Conservation (phyloP, 75 land plant species). For the Pinus taeda region DNA sequence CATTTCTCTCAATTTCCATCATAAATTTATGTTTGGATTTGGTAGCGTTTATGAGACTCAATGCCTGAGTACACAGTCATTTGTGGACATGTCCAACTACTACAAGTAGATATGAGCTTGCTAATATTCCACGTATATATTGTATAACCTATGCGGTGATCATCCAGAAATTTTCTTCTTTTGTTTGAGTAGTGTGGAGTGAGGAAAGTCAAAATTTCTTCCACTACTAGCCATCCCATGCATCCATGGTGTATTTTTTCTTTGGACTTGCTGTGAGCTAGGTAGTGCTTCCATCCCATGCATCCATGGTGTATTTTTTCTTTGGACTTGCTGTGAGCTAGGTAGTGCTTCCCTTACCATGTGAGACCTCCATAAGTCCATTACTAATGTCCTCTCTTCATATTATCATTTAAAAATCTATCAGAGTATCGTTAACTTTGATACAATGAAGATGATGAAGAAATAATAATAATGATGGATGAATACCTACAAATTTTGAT, state of each 20-base stretch:
- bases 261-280: no score
- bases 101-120: constrained; percentile 38
- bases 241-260: background rate
- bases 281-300: constrained; percentile 39
- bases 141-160: constrained; percentile 49
- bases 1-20: constrained; percentile 27
- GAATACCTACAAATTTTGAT: no score
- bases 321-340: no score
- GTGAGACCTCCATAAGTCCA: no score
- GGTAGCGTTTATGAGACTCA: constrained; percentile 25
- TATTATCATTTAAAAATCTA: no score
- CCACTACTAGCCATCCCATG: constrained; percentile 72
- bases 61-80: constrained; percentile 35
- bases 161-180: constrained; percentile 34
- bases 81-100: constrained; percentile 50
- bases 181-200: constrained; percentile 43
- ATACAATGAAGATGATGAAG: no score
- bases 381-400: no score
- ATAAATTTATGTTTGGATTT: constrained; percentile 32
- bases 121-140: constrained; percentile 51
- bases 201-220: constrained; percentile 60
- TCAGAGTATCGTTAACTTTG: no score
- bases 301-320: background rate
- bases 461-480: no score
- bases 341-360: no score